Evolutionary conservation across 805 yeast genomes (phyloP), one percentile per base, ranked within the genome.

Genomic region (Cyberlindnera mrakii): DNA sequence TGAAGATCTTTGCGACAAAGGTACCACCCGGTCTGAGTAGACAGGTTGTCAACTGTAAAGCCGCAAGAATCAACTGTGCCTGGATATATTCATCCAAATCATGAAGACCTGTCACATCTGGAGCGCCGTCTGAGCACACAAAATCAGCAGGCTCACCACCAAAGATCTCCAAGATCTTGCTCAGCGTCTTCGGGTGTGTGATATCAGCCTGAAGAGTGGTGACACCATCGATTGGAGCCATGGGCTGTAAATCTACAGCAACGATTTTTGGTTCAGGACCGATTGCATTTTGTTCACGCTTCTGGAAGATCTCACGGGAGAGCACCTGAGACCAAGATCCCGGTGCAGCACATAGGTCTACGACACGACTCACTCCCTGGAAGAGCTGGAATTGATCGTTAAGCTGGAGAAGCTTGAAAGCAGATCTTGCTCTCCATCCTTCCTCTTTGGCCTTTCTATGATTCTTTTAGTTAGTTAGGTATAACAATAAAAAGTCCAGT

Each of bases 311-410:
- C 55, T 82, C 81, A 52, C 86, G 66, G 29, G 93, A 82, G 13
- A 93, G 73, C 0, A 93, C 99, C 61, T 93, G 99, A 1, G 96
- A 85, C 99, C 99, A 93, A 4, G 97, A 89, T 1, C 97, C 96
- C 0, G 97, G 97, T 5, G 98, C 99, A 31, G 99, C 99, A 72
- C 99, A 93, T 27, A 93, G 71, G 65, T 93, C 99, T 5, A 93
- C 99, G 4, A 93, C 98, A 53, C 96, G 70, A 35, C 71, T 72
- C 30, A 89, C 80, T 33, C 78, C 83, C 43, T 72, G 70, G 40
- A 79, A 73, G 44, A 93, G 78, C 48, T 85, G 82, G 61, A 91
- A 93, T 61, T 93, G 90, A 44, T 91, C 96, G 57, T 93, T 84
- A 38, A 93, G 67, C 60, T 93, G 99, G 4, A 93, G 71, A 10